phyloP scores from a whole-genome alignment of 192 early-diverging fungal genomes.

The Coemansia sp. region DNA sequence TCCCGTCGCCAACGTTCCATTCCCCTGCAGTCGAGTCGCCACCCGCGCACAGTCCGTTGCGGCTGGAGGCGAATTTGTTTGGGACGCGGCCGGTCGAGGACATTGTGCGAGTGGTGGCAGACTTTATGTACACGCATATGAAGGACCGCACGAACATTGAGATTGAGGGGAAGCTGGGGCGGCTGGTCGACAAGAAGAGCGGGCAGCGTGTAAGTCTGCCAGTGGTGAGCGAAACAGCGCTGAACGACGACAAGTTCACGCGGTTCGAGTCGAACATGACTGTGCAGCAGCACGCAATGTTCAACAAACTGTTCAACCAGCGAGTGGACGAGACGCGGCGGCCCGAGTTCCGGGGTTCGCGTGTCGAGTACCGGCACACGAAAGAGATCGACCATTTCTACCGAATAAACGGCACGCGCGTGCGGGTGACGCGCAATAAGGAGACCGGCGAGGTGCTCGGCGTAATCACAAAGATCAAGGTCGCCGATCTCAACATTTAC shows the following conservation, averaged over 20 bases:
- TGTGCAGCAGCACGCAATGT: slow-evolving; percentile 77
- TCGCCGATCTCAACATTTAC: slow-evolving; percentile 85
- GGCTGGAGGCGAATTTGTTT: slow-evolving; percentile 65
- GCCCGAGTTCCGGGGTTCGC: slow-evolving; percentile 52
- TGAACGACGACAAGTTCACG: slow-evolving; percentile 27
- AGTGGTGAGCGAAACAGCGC: slow-evolving; percentile 62
- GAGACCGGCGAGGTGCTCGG: slow-evolving; percentile 58
- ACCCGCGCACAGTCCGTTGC: slow-evolving; percentile 30
- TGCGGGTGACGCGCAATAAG: slow-evolving; percentile 69
- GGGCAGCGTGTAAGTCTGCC: slow-evolving; percentile 62
- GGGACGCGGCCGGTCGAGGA: slow-evolving; percentile 61
- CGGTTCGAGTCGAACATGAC: slow-evolving; percentile 89
- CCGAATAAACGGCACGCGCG: slow-evolving; percentile 39
- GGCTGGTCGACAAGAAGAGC: slow-evolving; percentile 68
- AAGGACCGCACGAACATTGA: slow-evolving; percentile 44
- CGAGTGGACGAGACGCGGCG: slow-evolving; percentile 59
- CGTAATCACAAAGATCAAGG: slow-evolving; percentile 70
- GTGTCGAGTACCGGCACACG: slow-evolving; percentile 70
- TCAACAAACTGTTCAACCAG: slow-evolving; percentile 80
- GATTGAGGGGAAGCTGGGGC: slow-evolving; percentile 91
- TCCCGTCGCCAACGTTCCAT: slow-evolving; percentile 32
- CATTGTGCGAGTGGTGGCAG: slow-evolving; percentile 59
- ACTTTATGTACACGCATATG: slow-evolving; percentile 64
- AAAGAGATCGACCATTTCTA: slow-evolving; percentile 74
- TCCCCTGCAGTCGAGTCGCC: not conserved